Base-by-base conservation (phyloP, 257 asterid species). In the Echites panduratus region DNA sequence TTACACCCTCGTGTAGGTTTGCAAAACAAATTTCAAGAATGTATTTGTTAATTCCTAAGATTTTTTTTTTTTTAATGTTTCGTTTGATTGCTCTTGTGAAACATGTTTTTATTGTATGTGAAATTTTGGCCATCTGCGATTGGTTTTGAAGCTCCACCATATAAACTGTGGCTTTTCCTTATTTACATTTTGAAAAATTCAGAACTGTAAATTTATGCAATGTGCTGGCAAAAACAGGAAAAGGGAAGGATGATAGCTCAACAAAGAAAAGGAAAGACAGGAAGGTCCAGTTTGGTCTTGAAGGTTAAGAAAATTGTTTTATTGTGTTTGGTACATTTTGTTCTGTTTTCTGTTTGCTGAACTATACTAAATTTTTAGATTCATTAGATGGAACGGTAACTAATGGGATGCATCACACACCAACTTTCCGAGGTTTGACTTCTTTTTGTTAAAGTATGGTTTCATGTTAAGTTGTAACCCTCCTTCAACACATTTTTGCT, bases 251-350 rank as follows among this genome's bases (percentile, higher is more conserved):
- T 45, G 84, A 84, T 35, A 72, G 66, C 76, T 80, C 87, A 38
- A 70, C 80, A 44, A 87, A 68, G 82, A 83, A 85, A 56, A 90
- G 79, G 76, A 82, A 79, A 72, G 96, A 91, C 71, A 90, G 85
- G 80, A 83, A 77, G 77, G 96, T 90, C 77, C 90, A 84, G 82
- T 88, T 90, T 74, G 88, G 79, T 71, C 77, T 82, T 45, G 89
- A 85, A 84, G 96, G 94, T 86, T 77, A 66, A 75, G 49, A 64
- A 63, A 11, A 0, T n/a, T 4, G 20, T 14, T 6, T n/a, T 50
- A 50, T 61, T 29, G 22, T 59, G 54, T 65, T 22, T 72, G 72
- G 58, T 70, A 66, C 4, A 27, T 67, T 10, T 49, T 44, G 44
- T 43, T 74, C 52, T 75, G 29, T 41, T 45, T 27, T 64, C 71